Conservation (phyloP, 441 rosid species). For the Codiaeum variegatum region DNA sequence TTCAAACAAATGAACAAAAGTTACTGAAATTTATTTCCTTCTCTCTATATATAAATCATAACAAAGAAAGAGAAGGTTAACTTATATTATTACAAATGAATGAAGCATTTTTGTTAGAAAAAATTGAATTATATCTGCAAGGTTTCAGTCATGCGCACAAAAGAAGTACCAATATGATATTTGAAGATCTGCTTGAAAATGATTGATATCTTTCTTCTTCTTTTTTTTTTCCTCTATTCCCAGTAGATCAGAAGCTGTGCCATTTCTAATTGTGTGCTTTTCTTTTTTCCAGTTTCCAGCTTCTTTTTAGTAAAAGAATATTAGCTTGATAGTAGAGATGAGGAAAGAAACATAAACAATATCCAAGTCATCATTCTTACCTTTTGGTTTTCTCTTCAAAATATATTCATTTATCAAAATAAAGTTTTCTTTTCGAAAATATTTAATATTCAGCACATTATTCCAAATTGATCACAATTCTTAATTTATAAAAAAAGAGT, state of each 20-base stretch:
- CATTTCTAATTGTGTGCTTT: not conserved
- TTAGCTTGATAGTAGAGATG: not conserved
- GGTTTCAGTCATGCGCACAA: constrained; percentile 10
- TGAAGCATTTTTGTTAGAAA: constrained; percentile 1
- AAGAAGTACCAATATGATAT: constrained; percentile 16
- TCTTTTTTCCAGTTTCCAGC: not conserved
- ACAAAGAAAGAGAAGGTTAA: not conserved
- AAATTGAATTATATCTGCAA: not conserved
- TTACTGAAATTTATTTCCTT: not conserved
- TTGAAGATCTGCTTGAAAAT: constrained; percentile 27
- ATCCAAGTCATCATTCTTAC: not conserved
- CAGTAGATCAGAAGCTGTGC: constrained; percentile 11
- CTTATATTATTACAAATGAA: not conserved
- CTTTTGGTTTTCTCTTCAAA: not conserved
- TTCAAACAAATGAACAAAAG: not conserved
- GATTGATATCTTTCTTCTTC: constrained; percentile 17
- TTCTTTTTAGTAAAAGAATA: constrained; percentile 1
- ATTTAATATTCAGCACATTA: too few relatives aligned
- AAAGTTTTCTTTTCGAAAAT: too few relatives aligned
- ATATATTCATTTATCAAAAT: too few relatives aligned
- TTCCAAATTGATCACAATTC: too few relatives aligned
- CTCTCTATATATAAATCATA: not conserved
- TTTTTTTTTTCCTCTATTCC: not conserved
- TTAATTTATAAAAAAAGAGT: too few relatives aligned
- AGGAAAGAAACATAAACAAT: not conserved